phyloP scores from a whole-genome alignment of 2,329 filamentous ascomycete species.

The Ceratocystis papillata region DNA sequence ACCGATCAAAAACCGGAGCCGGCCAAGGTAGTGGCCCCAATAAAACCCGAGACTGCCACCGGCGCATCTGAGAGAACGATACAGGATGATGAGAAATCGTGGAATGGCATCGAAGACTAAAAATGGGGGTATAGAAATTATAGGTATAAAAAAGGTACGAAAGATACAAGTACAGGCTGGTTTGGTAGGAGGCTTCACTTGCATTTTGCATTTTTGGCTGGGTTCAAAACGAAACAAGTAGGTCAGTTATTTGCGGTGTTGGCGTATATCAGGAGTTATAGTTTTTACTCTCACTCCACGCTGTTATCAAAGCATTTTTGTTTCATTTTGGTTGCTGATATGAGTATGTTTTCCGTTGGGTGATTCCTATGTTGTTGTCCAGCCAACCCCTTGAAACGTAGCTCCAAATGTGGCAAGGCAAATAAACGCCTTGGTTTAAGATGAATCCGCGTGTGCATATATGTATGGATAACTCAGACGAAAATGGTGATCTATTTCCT shows the following conservation, averaged over 20 bases:
- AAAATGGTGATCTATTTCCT: neutral
- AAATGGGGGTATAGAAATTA: too few species aligned
- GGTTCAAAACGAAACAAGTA: neutral
- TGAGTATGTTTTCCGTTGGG: neutral
- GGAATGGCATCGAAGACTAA: conserved; percentile 36
- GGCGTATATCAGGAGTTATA: neutral
- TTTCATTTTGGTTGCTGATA: neutral
- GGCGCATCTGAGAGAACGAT: neutral
- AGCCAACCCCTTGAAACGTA: neutral
- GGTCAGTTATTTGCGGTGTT: neutral
- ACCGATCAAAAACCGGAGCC: neutral
- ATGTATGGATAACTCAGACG: neutral
- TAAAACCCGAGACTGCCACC: conserved; percentile 25
- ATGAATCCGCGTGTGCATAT: neutral
- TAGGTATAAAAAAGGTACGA: neutral
- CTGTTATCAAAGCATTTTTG: neutral
- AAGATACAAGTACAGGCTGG: neutral
- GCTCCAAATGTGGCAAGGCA: neutral
- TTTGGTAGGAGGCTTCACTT: neutral
- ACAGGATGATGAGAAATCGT: conserved; percentile 35
- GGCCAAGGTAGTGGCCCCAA: conserved; percentile 23
- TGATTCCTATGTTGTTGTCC: neutral
- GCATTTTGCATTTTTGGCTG: neutral
- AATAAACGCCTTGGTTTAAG: neutral
- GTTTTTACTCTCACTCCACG: neutral